Evolutionary conservation across 1,284 basidiomycete species (phyloP), one percentile per base, ranked within the genome.

Genomic region (Irpex sp.): DNA sequence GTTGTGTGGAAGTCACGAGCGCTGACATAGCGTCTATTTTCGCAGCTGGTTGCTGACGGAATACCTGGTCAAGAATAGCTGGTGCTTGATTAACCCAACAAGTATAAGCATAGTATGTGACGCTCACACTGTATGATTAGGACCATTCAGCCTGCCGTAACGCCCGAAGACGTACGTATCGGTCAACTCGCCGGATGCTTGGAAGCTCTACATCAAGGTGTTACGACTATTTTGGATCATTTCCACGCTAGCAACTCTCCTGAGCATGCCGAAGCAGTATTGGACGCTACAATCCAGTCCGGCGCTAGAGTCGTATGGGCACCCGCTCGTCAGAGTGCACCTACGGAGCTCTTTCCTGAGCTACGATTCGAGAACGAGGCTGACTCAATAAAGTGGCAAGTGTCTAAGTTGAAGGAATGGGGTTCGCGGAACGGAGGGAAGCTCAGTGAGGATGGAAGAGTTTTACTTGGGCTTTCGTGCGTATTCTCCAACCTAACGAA

Each of bases 211-310:
- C 71, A 74, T 62, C 70, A 70, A 36, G 73, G 75, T 52, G 74
- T 74, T 17, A 74, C 74, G 21, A 73, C 75, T 48, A 61, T 76
- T 58, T 65, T 76, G 15, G 75, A 76, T 66, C 75, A 76, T 65
- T 74, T 74, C 67, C 74, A 75, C 62, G 71, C 70, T 9, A 70
- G 72, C 5, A 66, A 69, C 62, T 68, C 70, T 3, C 70, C 70
- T 5, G 73, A 69, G 60, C 72, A 74, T 63, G 70, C 70, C n/a
- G 69, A 73, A 13, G 71, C 72, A 4, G 70, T 64, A 5, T 66
- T 75, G 19, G 63, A 65, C 4, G 75, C 74, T 4, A 71, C 73
- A 17, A 58, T 72, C 44, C 64, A 74, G 61, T 75, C 73, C 51
- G 74, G 75, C 1, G 69, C 72, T 5, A 69, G 75, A 40, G 72